Base-by-base conservation (phyloP, 352 stramenopile genomes). In the Pythium chondricola region DNA sequence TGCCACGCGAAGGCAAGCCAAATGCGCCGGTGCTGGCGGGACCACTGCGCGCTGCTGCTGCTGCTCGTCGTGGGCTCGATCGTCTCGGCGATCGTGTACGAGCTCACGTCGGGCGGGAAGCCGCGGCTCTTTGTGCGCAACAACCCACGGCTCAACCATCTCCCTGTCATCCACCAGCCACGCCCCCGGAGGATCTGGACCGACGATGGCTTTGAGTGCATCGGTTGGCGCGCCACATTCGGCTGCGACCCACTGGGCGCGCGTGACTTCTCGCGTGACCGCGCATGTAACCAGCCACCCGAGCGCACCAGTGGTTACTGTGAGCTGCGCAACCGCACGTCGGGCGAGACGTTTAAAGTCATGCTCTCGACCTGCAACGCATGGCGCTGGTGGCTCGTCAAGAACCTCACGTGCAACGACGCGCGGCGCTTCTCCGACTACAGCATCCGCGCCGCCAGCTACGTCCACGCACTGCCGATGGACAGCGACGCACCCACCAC, bases 321-420 rank as follows among this genome's bases (percentile, higher is more conserved):
- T 46, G 75, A 88, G 48, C 61, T 92, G 43, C 64, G 71, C 38
- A 87, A 89, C 49, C 62, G 58, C 17, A 74, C 71, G 33, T 85
- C 71, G 0, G 75, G 78, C n/a, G 45, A 72, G 31, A 49, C 61
- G 2, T 43, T 79, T 9, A 75, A 61, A 38, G 65, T 89, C 33
- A 88, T 92, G 80, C 52, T 83, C 42, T 43, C 69, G 16, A 89
- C 74, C n/a, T 88, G 77, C 62, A 76, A 81, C 52, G 79, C 67
- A 33, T 88, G 71, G 74, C 71, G 68, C 17, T 79, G 70, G 65
- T 70, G 65, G 54, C 48, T 83, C 18, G 68, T 85, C 25, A 25
- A 36, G 29, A 57, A 35, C 24, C 48, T 87, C 40, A 83, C 72
- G 39, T 92, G 80, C 54, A 58, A 65, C 16, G 77, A 89, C 39